Percentiles rank a stretch among this genome's conserved stretches.
These are phyloP conservation scores for Logfia minima DNA, from an alignment of 129 eudicot genomes.

Conservation along the genomic window DNA sequence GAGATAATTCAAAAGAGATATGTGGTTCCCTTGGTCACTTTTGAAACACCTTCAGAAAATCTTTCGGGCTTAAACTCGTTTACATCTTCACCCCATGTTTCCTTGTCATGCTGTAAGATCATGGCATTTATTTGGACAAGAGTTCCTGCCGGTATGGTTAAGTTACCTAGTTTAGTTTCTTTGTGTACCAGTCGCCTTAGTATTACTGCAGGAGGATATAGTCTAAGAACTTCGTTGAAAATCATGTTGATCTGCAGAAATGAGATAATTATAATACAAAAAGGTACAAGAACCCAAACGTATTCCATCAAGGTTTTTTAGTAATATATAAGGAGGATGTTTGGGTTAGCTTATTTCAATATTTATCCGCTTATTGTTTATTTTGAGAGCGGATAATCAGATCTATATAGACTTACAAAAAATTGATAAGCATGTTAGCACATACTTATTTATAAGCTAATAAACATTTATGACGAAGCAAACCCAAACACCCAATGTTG, in stretches of 20 bases:
- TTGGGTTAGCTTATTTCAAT: too few relatives aligned
- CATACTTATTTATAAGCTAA: too few relatives aligned
- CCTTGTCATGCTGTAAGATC: conserved; percentile 27
- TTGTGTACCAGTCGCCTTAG: conserved; percentile 13
- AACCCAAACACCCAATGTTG: neutral
- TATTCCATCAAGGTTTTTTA: neutral
- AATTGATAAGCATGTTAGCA: too few relatives aligned
- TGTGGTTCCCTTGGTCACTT: conserved; percentile 24
- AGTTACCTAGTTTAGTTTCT: conserved; percentile 30
- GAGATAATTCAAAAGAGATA: conserved; percentile 30
- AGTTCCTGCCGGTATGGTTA: conserved; percentile 29
- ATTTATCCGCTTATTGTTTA: neutral
- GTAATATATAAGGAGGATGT: neutral
- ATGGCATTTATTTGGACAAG: conserved; percentile 10
- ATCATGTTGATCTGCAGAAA: conserved; percentile 24
- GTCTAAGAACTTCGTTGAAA: conserved; percentile 33
- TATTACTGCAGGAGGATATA: conserved; percentile 14
- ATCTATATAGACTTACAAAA: too few relatives aligned
- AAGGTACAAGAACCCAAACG: neutral
- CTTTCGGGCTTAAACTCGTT: conserved; percentile 36
- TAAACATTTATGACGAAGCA: too few relatives aligned
- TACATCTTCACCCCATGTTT: conserved; percentile 33
- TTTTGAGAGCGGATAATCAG: neutral
- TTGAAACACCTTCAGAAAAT: conserved; percentile 22
- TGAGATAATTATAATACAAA: neutral